Evolutionary conservation across 2,329 filamentous ascomycete species (phyloP), one percentile per base, ranked within the genome.

Genomic region (Catunica adiposa): DNA sequence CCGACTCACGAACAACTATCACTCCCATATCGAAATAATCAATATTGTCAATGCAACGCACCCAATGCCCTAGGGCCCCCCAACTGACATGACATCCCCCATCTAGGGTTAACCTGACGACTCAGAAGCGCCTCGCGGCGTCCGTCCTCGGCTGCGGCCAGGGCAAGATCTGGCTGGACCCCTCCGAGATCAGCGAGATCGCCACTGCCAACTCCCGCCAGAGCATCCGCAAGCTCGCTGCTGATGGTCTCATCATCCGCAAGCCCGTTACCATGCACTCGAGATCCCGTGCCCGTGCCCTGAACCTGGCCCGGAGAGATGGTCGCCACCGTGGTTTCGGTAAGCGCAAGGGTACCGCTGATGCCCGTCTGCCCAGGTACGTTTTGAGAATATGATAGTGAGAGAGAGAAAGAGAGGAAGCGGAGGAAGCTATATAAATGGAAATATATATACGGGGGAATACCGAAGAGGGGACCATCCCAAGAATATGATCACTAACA

Each of bases 81-180:
- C 29, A 47, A 58, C 57, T 58, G 51, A 58, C 23, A 38, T 20
- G 11, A 42, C 34, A 60, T 62, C 57, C 62, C 61, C 55, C 53
- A 59, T 56, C 22, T 60, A 98, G 92, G 92, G 89, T 95, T 86
- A 97, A 97, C 75, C 86, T 98, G 77, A 85, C 84, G 76, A 97
- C 92, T 75, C 94, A 98, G 84, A 98, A 98, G 86, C 90, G 94
- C 79, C 89, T 98, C 71, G 92, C 92, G 74, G 88, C 92, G 71
- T 86, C 90, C 76, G 92, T 98, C 75, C 87, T 95, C 74, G 89
- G 89, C 82, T 94, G 88, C 80, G 92, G 92, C 74, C 84, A 98
- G 86, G 87, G 90, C 84, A 98, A 98, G 87, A 94, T 98, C 79
- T 98, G 92, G 92, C 89, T 98, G 73, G 92, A 98, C 78, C 92